A percentile compares a stretch with the other conserved stretches of the same genome.
phyloP scores from a whole-genome alignment of 192 early-diverging fungal genomes.

The Obelidium mucronatum region DNA sequence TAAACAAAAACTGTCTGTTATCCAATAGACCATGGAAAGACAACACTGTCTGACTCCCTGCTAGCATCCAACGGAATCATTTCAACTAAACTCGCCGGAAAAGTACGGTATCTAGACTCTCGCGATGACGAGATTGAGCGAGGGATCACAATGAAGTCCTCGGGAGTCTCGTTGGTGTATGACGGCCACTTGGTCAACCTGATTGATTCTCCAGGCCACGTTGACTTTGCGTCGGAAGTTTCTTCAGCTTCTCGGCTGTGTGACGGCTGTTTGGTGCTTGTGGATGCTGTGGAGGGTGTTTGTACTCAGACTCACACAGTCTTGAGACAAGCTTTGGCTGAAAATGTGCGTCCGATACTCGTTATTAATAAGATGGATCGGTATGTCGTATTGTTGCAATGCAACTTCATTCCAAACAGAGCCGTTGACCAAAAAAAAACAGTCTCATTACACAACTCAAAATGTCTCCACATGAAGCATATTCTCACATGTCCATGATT shows the following conservation, averaged over 20 bases:
- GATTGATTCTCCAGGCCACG: conserved; percentile 98
- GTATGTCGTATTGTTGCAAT: background rate
- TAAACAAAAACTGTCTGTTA: background rate
- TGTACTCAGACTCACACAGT: conserved; percentile 98
- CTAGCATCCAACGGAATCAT: conserved; percentile 99
- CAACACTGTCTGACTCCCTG: conserved; percentile 93
- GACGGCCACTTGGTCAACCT: conserved; percentile 95
- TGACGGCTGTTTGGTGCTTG: conserved; percentile 93
- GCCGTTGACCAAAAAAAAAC: background rate
- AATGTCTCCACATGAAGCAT: conserved; percentile 91
- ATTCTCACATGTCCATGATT: conserved; percentile 90
- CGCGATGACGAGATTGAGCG: conserved; percentile 97
- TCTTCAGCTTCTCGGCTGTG: conserved; percentile 97
- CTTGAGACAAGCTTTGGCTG: conserved; percentile 91
- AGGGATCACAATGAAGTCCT: conserved; percentile 99
- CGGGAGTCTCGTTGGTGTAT: conserved; percentile 95
- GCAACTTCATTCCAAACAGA: too few species aligned
- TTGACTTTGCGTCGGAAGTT: conserved; percentile 99
- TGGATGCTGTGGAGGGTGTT: conserved; percentile 98
- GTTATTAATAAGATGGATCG: conserved; percentile 99
- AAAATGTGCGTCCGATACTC: conserved; percentile 89
- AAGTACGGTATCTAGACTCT: conserved; percentile 94
- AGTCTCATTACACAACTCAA: conserved; percentile 92
- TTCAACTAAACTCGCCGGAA: conserved; percentile 91
- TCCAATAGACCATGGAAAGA: conserved; percentile 68